Percentiles rank a stretch among this genome's conserved stretches.
Evolutionary conservation across 495 filamentous ascomycete species (phyloP).

Genomic region (Tuber calosporum): DNA sequence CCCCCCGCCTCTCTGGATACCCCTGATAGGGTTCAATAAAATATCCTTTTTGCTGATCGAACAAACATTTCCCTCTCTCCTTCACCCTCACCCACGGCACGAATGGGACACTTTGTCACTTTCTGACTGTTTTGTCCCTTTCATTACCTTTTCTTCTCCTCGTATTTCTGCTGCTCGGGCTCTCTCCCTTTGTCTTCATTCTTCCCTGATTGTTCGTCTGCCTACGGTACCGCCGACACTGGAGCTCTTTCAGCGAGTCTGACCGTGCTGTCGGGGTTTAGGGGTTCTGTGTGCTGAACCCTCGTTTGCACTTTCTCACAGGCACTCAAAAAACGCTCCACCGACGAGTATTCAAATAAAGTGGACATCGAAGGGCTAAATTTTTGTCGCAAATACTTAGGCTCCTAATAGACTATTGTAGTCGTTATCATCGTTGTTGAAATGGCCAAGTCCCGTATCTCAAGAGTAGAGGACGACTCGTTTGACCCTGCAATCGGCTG

Average conservation of each 20-base stretch:
- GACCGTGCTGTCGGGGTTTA: background rate
- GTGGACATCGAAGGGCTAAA: background rate
- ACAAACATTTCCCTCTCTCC: background rate
- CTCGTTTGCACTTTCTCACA: background rate
- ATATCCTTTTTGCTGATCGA: background rate
- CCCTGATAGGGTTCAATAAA: background rate
- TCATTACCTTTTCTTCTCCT: background rate
- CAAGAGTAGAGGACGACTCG: constrained; percentile 23
- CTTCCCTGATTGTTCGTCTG: background rate
- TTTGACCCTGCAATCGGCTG: constrained; percentile 19
- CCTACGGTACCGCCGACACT: background rate
- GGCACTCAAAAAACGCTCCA: background rate
- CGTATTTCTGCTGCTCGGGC: background rate
- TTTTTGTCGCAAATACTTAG: background rate
- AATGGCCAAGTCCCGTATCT: constrained; percentile 30
- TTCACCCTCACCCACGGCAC: background rate
- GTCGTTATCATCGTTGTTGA: background rate
- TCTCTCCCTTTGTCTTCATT: background rate
- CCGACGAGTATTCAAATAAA: background rate
- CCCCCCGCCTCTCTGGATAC: background rate
- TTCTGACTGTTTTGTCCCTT: background rate
- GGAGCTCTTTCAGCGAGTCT: background rate
- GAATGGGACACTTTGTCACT: background rate
- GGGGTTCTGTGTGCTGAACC: background rate
- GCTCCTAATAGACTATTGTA: background rate